Conservation (phyloP, 2,329 filamentous ascomycete genomes). For the Ophiostoma piceae region DNA sequence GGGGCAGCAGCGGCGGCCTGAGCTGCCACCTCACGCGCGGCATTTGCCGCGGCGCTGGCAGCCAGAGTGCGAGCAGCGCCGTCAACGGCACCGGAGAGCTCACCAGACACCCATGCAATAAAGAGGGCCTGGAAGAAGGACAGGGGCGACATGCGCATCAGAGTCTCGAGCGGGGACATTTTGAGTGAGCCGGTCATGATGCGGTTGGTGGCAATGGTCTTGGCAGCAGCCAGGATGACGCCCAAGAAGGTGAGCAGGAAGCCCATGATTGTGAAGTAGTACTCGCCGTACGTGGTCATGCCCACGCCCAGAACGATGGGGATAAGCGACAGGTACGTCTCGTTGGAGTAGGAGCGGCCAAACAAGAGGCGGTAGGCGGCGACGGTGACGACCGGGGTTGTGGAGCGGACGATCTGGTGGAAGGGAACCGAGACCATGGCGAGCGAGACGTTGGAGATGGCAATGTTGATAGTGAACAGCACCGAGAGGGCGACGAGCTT, state of each 20-base stretch:
- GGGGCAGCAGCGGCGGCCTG: background rate
- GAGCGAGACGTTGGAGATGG: constrained; percentile 28
- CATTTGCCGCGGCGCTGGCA: background rate
- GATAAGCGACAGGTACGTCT: constrained; percentile 55
- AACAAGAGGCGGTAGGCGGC: constrained; percentile 54
- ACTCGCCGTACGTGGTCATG: constrained; percentile 56
- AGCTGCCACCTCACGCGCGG: background rate
- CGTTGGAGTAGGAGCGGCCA: constrained; percentile 48
- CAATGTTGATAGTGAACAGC: constrained; percentile 30
- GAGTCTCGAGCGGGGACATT: constrained; percentile 54
- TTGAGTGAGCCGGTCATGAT: constrained; percentile 58
- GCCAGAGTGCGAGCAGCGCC: background rate
- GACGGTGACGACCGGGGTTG: constrained; percentile 56
- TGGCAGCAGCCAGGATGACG: constrained; percentile 50
- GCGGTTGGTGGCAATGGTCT: constrained; percentile 59
- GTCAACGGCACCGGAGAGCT: constrained; percentile 38
- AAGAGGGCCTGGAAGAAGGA: constrained; percentile 51
- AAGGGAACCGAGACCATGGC: constrained; percentile 50
- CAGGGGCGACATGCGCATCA: constrained; percentile 59
- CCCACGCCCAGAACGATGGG: constrained; percentile 56
- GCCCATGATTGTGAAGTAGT: constrained; percentile 55
- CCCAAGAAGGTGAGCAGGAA: constrained; percentile 51
- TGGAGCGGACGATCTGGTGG: constrained; percentile 58
- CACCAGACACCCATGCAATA: constrained; percentile 49
- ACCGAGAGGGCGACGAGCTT: constrained; percentile 27